Base-by-base conservation (phyloP, 805 yeast species). In the Millerozyma miso region DNA sequence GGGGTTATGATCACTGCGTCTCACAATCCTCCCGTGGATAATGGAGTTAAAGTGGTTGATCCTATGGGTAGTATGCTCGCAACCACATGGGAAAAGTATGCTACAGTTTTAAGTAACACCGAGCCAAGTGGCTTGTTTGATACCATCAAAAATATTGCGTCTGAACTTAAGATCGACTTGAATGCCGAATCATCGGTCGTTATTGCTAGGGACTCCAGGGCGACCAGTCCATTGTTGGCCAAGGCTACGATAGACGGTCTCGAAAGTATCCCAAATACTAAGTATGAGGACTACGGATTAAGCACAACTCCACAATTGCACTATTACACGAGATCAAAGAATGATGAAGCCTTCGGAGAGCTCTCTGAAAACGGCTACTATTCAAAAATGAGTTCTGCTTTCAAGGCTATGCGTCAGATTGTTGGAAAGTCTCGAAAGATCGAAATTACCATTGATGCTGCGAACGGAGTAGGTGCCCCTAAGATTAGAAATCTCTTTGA, bases 1-100 rank as follows among this genome's bases (percentile, higher is more conserved):
- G 99, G 99, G n/a, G 83, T 90, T 10, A 91, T 93, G 97, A 83
- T 93, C 56, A 93, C 97, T 1, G 97, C 97, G 0, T 85, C 95
- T 0, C 97, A 89, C 62, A 89, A 89, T 55, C 97, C 97, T 0
- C 96, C 97, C 0, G 50, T 71, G 34, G 97, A 90, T 59, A 88
- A 88, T 54, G 97, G 97, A 20, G 91, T 88, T 39, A 91, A 91
- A 64, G 73, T 93, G n/a, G 88, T 91, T 18, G 98, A 91, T 52
- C 97, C 98, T 1, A 66, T 75, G 59, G 97, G 98, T 19, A 88
- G 85, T 48, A 90, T 90, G 97, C 74, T 90, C 52, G 84, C 79
- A 43, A 79, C 80, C 41, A 54, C 72, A 4, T 93, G 99, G 99
- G 99, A 93, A 58, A 65, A 72, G 0, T 67, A 79, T 48, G 96